Evolutionary conservation across 2,329 filamentous ascomycete species (phyloP).

Genomic region (Phialophora tarda): DNA sequence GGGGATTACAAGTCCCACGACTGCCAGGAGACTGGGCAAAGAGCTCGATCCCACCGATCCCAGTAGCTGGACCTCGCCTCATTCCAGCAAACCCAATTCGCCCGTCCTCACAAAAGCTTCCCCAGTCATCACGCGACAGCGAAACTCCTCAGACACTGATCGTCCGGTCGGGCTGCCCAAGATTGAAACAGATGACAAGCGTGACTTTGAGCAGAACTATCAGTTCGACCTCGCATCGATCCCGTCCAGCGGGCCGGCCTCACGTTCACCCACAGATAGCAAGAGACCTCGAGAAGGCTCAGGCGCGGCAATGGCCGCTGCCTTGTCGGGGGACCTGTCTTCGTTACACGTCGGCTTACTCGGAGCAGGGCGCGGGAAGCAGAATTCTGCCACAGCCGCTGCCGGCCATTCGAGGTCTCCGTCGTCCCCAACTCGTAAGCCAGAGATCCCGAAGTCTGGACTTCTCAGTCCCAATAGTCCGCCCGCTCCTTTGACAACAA

Average conservation of each 20-base stretch:
- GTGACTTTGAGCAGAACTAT: constrained; percentile 45
- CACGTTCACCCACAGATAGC: constrained; percentile 46
- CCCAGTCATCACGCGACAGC: constrained; percentile 35
- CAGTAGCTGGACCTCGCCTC: constrained; percentile 44
- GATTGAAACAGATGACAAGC: constrained; percentile 38
- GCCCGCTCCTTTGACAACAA: constrained; percentile 17
- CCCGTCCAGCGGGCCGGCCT: constrained; percentile 50
- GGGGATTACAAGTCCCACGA: constrained; percentile 44
- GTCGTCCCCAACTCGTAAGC: constrained; percentile 35
- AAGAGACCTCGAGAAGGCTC: constrained; percentile 50
- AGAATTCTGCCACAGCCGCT: constrained; percentile 48
- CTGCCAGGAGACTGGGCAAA: constrained; percentile 44
- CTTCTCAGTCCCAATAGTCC: constrained; percentile 25
- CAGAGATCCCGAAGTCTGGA: constrained; percentile 18
- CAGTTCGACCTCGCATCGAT: constrained; percentile 54
- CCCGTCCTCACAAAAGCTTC: constrained; percentile 47
- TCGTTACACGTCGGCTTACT: constrained; percentile 41
- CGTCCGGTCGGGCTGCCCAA: constrained; percentile 38
- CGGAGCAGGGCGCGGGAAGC: constrained; percentile 12
- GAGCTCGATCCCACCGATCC: constrained; percentile 46
- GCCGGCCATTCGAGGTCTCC: constrained; percentile 51
- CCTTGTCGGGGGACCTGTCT: constrained; percentile 51
- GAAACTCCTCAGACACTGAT: constrained; percentile 45
- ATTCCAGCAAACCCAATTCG: constrained; percentile 41
- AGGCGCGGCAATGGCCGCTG: constrained; percentile 53